phyloP scores from a whole-genome alignment of 2,329 filamentous ascomycete genomes.

The Aspergillus sp. region DNA sequence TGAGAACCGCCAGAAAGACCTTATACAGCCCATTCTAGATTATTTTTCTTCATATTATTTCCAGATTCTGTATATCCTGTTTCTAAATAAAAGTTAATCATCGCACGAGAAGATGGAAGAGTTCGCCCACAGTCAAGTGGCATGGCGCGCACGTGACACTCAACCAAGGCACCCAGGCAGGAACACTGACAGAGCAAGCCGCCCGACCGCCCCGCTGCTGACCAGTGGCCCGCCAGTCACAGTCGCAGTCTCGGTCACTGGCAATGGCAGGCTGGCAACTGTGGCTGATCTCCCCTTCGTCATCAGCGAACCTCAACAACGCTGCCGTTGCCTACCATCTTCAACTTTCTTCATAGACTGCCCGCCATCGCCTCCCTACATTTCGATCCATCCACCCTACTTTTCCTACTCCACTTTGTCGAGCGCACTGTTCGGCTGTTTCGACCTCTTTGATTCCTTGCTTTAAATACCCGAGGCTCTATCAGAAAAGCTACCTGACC shows the following conservation, averaged over 20 bases:
- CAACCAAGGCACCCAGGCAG: too few relatives aligned
- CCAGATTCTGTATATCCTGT: too few relatives aligned
- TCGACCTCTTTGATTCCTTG: not conserved
- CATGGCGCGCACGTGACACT: too few relatives aligned
- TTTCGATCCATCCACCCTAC: slow-evolving; percentile 21
- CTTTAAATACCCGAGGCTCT: not conserved
- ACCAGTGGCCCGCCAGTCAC: not conserved
- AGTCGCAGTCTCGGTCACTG: not conserved
- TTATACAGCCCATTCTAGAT: too few relatives aligned
- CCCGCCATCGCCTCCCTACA: slow-evolving; percentile 21
- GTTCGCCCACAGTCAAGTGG: too few relatives aligned
- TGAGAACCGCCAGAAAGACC: too few relatives aligned
- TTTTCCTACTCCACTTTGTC: slow-evolving; percentile 16
- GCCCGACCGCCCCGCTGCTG: slow-evolving; percentile 5
- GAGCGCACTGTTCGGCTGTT: slow-evolving; percentile 5
- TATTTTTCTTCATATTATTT: too few relatives aligned
- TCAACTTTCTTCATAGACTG: slow-evolving; percentile 9
- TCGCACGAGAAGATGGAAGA: too few relatives aligned
- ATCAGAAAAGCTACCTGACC: slow-evolving; percentile 16
- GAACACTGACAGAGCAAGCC: not conserved
- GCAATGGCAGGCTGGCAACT: slow-evolving; percentile 14
- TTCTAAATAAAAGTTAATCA: too few relatives aligned
- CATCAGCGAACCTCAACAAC: slow-evolving; percentile 26
- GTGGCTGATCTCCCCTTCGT: slow-evolving; percentile 36
- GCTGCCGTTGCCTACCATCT: slow-evolving; percentile 1